Evolutionary conservation across 2,329 filamentous ascomycete genomes (phyloP), one percentile per base, ranked within the genome.

Genomic region (Hortaea sp.): DNA sequence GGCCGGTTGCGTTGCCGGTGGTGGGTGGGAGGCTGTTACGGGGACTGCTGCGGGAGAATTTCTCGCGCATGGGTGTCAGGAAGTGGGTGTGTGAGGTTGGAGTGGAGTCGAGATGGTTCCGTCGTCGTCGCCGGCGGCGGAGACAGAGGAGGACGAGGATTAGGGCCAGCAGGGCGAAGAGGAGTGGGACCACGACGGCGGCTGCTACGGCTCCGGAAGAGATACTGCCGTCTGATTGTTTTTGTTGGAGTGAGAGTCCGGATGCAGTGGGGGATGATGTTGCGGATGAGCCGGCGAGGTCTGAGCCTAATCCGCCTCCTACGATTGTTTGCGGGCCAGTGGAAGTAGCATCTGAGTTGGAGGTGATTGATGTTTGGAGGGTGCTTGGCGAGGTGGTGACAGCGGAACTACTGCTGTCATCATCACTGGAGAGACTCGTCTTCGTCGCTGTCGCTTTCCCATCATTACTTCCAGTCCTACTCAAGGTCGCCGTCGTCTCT

Each of bases 161-260:
- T 30, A 50, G 39, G 5, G 48, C 29, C 3, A 48, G n/a, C 5
- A 51, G 37, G n/a, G 46, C 51, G 34, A 52, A 29, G 29, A 56
- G 32, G 35, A 57, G 49, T 5, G 57, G 57, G 11, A 56, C 46
- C 2, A 52, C 44, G 10, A 59, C 50, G 4, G 55, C 55, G 7
- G 55, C 57, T 5, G 54, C 52, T 4, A 57, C 43, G 20, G 51
- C 51, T 27, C 53, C 55, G 20, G 39, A 35, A 7, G 56, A 56
- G 5, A 57, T 44, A n/a, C 49, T 28, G 42, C 30, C 10, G 42
- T n/a, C 7, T 30, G 9, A 35, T 13, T 7, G 34, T 20, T 31
- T 39, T 13, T 11, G 29, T 37, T 43, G 27, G 10, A 32, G 37
- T 10, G 42, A 30, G 30, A 32, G 27, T 30, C n/a, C 12, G 32